Evolutionary conservation across 495 filamentous ascomycete species (phyloP).

Genomic region (Hypoxylon lenormandii): DNA sequence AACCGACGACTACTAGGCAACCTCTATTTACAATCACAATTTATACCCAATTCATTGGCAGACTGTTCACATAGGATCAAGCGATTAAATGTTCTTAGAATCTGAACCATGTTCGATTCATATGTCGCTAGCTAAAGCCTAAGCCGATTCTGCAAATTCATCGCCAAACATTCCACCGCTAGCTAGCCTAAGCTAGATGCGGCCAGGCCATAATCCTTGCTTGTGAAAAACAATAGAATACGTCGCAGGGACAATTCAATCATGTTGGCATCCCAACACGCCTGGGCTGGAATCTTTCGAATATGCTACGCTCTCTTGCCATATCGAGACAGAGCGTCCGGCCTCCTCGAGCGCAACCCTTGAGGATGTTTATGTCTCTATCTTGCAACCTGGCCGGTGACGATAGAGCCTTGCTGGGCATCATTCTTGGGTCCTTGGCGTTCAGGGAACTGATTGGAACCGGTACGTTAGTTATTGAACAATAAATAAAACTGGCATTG

Average conservation of each 20-base stretch:
- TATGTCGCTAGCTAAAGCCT: slow-evolving; percentile 33
- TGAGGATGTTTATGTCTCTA: slow-evolving; percentile 25
- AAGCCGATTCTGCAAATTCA: slow-evolving; percentile 33
- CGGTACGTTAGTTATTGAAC: slow-evolving; percentile 1
- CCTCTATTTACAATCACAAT: neutral
- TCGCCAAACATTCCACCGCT: slow-evolving; percentile 24
- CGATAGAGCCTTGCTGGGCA: slow-evolving; percentile 48
- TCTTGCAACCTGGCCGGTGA: slow-evolving; percentile 46
- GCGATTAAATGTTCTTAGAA: neutral
- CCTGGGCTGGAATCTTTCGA: neutral
- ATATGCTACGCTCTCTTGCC: neutral
- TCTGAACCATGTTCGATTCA: slow-evolving; percentile 29
- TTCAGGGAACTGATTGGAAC: slow-evolving; percentile 53
- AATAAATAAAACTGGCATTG: neutral
- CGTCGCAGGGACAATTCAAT: neutral
- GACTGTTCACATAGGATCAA: neutral
- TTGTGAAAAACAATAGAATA: slow-evolving; percentile 9
- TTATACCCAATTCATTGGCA: neutral
- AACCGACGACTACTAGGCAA: neutral
- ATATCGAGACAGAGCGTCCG: slow-evolving; percentile 9
- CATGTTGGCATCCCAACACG: neutral
- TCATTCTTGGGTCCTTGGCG: slow-evolving; percentile 61
- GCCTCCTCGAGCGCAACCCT: slow-evolving; percentile 13
- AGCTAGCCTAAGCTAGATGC: slow-evolving; percentile 10
- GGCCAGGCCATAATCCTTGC: slow-evolving; percentile 23